Evolutionary conservation across 768 basidiomycete species (phyloP).

Genomic region (Hypholoma fasciculare): DNA sequence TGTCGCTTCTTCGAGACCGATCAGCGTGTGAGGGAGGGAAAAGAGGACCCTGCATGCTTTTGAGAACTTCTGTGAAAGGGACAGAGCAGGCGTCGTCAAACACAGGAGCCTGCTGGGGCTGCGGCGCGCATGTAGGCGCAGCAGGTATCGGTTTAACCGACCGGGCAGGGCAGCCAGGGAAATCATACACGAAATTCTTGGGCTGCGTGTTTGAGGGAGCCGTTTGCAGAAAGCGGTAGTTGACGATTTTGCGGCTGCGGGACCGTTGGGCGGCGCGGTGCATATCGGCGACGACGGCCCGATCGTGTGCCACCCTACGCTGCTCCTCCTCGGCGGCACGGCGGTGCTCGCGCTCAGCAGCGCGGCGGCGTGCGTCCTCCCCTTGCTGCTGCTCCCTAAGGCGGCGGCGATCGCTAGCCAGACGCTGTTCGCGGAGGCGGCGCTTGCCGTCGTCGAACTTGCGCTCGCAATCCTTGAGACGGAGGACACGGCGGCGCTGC

Average conservation of each 20-base stretch:
- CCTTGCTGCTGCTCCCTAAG: constrained; percentile 25
- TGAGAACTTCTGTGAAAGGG: constrained; percentile 55
- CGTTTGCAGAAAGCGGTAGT: constrained; percentile 1
- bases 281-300: constrained; percentile 7
- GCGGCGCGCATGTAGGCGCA: constrained; percentile 18
- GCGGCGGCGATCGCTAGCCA: constrained; percentile 30
- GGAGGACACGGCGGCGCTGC: constrained; percentile 37
- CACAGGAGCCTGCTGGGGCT: constrained; percentile 21
- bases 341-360: constrained; percentile 25
- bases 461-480: constrained; percentile 44
- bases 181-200: constrained; percentile 23
- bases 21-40: constrained; percentile 44
- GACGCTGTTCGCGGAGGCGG: constrained; percentile 38
- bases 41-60: constrained; percentile 57
- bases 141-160: background rate
- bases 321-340: constrained; percentile 20
- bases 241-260: background rate
- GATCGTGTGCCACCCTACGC: constrained; percentile 5
- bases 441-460: constrained; percentile 51
- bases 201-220: background rate
- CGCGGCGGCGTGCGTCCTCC: constrained; percentile 25
- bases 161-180: constrained; percentile 15
- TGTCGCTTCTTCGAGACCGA: constrained; percentile 14
- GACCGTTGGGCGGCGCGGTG: background rate
- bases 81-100: constrained; percentile 41